Conservation (phyloP, 805 yeast genomes). For the Martiniozyma abietophila region DNA sequence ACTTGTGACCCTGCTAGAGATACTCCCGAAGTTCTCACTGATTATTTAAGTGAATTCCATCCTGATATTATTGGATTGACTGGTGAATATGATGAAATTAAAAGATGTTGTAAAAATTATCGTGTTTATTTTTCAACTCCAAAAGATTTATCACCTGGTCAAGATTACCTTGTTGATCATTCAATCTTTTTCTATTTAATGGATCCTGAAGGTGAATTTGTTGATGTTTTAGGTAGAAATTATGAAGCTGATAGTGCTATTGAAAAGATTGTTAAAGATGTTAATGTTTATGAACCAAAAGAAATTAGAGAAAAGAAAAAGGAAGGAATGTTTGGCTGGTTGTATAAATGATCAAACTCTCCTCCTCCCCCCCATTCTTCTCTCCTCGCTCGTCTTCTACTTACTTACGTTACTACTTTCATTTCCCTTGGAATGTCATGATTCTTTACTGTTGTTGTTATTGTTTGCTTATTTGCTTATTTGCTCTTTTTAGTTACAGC, state of each 20-base stretch:
- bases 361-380: neutral
- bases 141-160: slow-evolving; percentile 86
- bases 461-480: too few relatives aligned
- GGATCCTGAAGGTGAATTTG: slow-evolving; percentile 97
- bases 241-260: slow-evolving; percentile 73
- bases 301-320: slow-evolving; percentile 59
- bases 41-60: slow-evolving; percentile 83
- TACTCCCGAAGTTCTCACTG: slow-evolving; percentile 73
- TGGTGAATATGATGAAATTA: slow-evolving; percentile 80
- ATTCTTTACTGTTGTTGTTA: too few relatives aligned
- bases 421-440: too few relatives aligned
- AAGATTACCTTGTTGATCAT: slow-evolving; percentile 94
- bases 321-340: slow-evolving; percentile 49
- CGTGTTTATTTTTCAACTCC: slow-evolving; percentile 98
- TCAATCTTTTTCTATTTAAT: slow-evolving; percentile 93
- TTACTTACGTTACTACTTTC: too few relatives aligned
- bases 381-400: neutral
- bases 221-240: slow-evolving; percentile 91
- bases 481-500: too few relatives aligned
- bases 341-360: slow-evolving; percentile 32
- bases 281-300: slow-evolving; percentile 66
- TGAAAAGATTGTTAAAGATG: slow-evolving; percentile 64
- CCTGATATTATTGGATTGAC: slow-evolving; percentile 84
- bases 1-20: slow-evolving; percentile 98
- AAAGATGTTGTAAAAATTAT: slow-evolving; percentile 76